phyloP scores from a whole-genome alignment of 2,329 filamentous ascomycete species.

The Neoascochyta sp. region DNA sequence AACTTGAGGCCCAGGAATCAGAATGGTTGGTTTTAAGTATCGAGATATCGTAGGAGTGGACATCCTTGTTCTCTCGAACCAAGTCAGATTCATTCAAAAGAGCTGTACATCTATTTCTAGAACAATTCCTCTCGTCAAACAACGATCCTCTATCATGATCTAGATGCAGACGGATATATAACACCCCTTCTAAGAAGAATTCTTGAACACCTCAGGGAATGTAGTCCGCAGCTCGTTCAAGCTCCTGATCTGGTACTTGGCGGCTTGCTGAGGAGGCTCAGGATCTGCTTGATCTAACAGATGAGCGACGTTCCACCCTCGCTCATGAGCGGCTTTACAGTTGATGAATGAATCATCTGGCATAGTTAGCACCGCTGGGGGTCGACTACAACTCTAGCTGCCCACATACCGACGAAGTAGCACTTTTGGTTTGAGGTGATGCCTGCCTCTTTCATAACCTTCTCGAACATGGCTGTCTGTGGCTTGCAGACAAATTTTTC shows the following conservation, averaged over 20 bases:
- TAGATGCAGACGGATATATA: too few relatives aligned
- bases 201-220: conserved; percentile 85
- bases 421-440: conserved; percentile 66
- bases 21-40: too few relatives aligned
- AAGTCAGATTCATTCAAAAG: too few relatives aligned
- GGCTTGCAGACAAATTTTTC: conserved; percentile 83
- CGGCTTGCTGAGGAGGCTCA: conserved; percentile 61
- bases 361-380: conserved; percentile 10
- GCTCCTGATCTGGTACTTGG: conserved; percentile 70
- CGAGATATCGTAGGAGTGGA: too few relatives aligned
- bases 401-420: conserved; percentile 83
- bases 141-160: too few relatives aligned
- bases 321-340: conserved; percentile 68
- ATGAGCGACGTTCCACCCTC: conserved; percentile 85
- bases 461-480: conserved; percentile 73
- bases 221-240: conserved; percentile 70
- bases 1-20: too few relatives aligned
- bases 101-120: too few relatives aligned
- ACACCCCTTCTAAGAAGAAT: too few relatives aligned
- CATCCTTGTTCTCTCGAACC: too few relatives aligned
- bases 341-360: conserved; percentile 87
- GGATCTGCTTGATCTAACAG: conserved; percentile 73
- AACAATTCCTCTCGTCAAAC: too few relatives aligned
- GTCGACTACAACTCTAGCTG: too few relatives aligned
- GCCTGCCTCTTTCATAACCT: conserved; percentile 82